Percentiles rank a stretch among this genome's conserved stretches.
These are phyloP conservation scores for Fraxinus albicans DNA, from an alignment of 305 asterid species.

Conservation along the genomic window DNA sequence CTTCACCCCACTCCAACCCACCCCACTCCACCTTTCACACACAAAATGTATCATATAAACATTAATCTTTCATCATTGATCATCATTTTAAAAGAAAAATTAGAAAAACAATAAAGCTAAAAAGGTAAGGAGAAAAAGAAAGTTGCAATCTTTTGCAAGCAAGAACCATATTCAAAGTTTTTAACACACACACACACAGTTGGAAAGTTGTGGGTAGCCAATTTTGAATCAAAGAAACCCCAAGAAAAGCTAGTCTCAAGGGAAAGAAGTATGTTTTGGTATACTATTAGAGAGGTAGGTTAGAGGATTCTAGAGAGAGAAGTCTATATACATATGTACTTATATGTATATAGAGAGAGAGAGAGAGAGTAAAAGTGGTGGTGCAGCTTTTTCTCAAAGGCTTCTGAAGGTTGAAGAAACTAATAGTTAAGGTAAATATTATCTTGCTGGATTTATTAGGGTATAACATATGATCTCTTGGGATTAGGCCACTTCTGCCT, in stretches of 20 bases:
- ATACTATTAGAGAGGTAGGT: constrained; percentile 38
- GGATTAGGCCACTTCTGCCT: constrained; percentile 43
- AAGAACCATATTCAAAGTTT: constrained; percentile 51
- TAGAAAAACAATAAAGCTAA: constrained; percentile 37
- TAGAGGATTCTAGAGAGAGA: constrained; percentile 42
- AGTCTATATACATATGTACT: not conserved
- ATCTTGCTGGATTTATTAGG: constrained; percentile 22
- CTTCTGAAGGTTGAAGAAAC: constrained; percentile 43
- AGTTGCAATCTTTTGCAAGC: constrained; percentile 47
- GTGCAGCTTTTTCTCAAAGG: constrained; percentile 63
- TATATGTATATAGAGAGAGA: constrained; percentile 11
- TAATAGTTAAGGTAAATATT: constrained; percentile 33
- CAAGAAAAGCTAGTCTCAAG: constrained; percentile 18
- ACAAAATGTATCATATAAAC: constrained; percentile 32
- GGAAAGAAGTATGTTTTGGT: constrained; percentile 32
- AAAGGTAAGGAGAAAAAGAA: constrained; percentile 39
- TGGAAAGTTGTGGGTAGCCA: constrained; percentile 30
- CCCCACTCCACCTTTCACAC: constrained; percentile 11
- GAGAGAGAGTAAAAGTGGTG: constrained; percentile 21
- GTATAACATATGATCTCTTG: constrained; percentile 36
- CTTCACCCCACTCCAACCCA: constrained; percentile 15
- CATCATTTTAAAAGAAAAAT: constrained; percentile 46
- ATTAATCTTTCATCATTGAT: constrained; percentile 43
- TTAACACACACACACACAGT: constrained; percentile 8
- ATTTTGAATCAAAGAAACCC: constrained; percentile 31